phyloP scores from a whole-genome alignment of 2,329 filamentous ascomycete genomes.

The Fusarium sp. region DNA sequence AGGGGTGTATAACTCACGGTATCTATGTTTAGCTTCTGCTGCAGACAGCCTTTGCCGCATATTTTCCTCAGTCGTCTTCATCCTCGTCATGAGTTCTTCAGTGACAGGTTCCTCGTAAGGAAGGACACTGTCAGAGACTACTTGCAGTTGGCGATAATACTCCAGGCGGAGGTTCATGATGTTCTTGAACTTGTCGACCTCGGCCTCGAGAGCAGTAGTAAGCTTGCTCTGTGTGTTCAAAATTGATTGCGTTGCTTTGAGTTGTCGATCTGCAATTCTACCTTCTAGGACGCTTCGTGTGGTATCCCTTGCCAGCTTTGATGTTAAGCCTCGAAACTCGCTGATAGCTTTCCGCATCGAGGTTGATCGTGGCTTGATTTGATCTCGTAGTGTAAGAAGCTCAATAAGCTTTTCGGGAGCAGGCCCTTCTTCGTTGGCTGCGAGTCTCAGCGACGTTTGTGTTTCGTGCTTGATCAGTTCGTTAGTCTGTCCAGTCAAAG shows the following conservation, averaged over 20 bases:
- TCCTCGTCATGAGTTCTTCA: constrained; percentile 56
- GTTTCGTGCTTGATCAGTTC: constrained; percentile 79
- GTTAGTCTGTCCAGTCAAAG: constrained; percentile 81
- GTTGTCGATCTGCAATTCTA: constrained; percentile 69
- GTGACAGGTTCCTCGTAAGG: constrained; percentile 74
- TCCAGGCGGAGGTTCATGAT: constrained; percentile 88
- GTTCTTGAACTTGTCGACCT: constrained; percentile 78
- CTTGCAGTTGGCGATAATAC: constrained; percentile 90
- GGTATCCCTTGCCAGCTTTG: constrained; percentile 55
- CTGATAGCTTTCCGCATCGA: constrained; percentile 78
- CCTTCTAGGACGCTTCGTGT: constrained; percentile 73
- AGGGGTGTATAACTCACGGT: constrained; percentile 58
- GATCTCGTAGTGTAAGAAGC: constrained; percentile 59
- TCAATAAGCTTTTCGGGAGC: constrained; percentile 71
- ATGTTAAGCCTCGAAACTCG: constrained; percentile 75
- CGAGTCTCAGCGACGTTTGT: constrained; percentile 67
- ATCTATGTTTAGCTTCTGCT: constrained; percentile 79
- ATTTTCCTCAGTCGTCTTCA: constrained; percentile 50
- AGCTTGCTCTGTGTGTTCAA: constrained; percentile 63
- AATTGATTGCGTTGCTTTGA: constrained; percentile 68
- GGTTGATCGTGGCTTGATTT: constrained; percentile 63
- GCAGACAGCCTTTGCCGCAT: constrained; percentile 68
- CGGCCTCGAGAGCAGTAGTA: constrained; percentile 65
- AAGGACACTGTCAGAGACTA: constrained; percentile 87
- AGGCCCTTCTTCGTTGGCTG: constrained; percentile 73